These are phyloP conservation scores for Olyra latifolia DNA, from an alignment of 176 grass and related monocot species.

Conservation along the genomic window DNA sequence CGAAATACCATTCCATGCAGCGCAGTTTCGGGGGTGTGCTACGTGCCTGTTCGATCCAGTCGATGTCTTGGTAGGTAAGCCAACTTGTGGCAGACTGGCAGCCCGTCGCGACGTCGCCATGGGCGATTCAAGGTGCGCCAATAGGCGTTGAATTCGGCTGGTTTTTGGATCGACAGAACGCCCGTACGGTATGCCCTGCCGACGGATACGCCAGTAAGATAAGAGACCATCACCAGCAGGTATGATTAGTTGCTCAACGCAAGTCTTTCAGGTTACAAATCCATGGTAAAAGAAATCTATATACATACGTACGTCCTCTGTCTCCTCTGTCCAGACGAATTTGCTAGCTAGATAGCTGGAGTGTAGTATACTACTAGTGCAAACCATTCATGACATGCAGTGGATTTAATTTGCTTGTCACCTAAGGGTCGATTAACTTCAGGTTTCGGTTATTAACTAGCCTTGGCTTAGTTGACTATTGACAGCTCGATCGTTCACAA, in stretches of 20 bases:
- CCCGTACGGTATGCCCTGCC: background rate
- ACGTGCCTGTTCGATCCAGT: background rate
- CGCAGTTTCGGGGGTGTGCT: background rate
- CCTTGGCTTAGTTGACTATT: background rate
- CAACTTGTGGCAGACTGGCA: background rate
- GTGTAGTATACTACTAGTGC: background rate
- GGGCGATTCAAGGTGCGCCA: background rate
- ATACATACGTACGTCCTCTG: too few relatives aligned
- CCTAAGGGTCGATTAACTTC: background rate
- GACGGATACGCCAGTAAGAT: background rate
- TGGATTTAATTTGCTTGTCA: constrained; percentile 17
- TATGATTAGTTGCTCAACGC: background rate
- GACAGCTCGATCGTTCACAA: background rate
- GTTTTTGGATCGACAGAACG: background rate
- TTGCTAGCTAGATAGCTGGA: background rate
- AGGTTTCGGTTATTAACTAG: background rate
- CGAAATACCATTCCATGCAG: background rate
- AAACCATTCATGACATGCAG: background rate
- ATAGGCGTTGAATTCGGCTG: background rate
- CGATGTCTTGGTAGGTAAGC: background rate
- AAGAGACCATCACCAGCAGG: background rate
- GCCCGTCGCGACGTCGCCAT: constrained; percentile 25
- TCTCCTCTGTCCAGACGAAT: background rate
- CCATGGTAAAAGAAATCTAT: too few relatives aligned
- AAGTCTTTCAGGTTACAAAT: background rate